Evolutionary conservation across 2,329 filamentous ascomycete genomes (phyloP).

Genomic region (Pseudocercospora eumusae): DNA sequence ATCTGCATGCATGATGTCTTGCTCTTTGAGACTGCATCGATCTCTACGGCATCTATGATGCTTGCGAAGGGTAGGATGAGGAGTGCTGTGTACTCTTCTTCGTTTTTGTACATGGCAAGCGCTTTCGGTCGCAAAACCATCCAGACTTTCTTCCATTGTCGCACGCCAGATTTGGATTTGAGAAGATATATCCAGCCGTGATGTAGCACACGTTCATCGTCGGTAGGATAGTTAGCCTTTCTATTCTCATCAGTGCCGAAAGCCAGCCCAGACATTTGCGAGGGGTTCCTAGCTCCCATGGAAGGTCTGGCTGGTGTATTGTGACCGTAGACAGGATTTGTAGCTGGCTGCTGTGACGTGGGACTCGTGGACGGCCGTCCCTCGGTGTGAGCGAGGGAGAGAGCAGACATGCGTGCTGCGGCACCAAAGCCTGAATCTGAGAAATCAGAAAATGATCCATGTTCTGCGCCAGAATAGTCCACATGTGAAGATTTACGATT

Average conservation of each 20-base stretch:
- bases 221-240: conserved; percentile 39
- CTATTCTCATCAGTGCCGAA: conserved; percentile 42
- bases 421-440: conserved; percentile 52
- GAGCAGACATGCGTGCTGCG: conserved; percentile 38
- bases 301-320: conserved; percentile 30
- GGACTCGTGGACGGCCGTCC: conserved; percentile 38
- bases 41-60: conserved; percentile 83
- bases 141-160: conserved; percentile 95
- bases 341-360: conserved; percentile 33
- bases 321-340: conserved; percentile 40
- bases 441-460: conserved; percentile 83
- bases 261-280: conserved; percentile 61
- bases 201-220: conserved; percentile 87
- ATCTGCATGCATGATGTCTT: conserved; percentile 88
- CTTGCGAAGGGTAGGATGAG: conserved; percentile 76
- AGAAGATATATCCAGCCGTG: conserved; percentile 87
- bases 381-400: conserved; percentile 37
- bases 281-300: conserved; percentile 54
- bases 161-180: conserved; percentile 77
- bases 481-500: conserved; percentile 62
- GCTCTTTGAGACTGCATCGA: conserved; percentile 80
- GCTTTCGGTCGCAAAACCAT: conserved; percentile 83
- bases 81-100: conserved; percentile 81
- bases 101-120: conserved; percentile 89
- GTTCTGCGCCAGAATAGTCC: conserved; percentile 62